Evolutionary conservation across 2,329 filamentous ascomycete genomes (phyloP), one percentile per base, ranked within the genome.

Genomic region (Neofusicoccum sp.): DNA sequence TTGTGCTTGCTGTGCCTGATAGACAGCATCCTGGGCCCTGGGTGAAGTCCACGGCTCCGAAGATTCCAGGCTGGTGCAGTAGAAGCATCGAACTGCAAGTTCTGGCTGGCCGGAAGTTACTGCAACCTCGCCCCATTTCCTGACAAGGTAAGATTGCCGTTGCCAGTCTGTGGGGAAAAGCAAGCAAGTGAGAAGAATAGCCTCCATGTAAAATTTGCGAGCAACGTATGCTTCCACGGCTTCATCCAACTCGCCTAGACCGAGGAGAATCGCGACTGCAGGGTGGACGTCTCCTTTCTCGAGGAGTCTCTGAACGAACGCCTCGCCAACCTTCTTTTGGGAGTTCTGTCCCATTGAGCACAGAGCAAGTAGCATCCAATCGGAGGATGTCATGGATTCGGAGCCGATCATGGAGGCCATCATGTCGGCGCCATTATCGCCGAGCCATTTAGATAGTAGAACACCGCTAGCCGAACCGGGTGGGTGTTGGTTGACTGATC

Each of bases 181-280:
- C 11, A 97, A 80, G 68, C 91, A 96, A 0, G 92, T 90, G 65
- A 99, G 82, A 12, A 99, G 84, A 33, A 98, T 82, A 2, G 95
- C 93, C 76, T 99, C 95, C 88, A 99, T 90, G 72, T 89, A 96
- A 69, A 88, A 88, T 73, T 89, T 91, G 65, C 95, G 91, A 9
- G 93, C 96, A 33, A 96, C 86, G 69, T 99, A 99, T 31, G 97
- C 89, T 74, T 99, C 95, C 62, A 99, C 93, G 0, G 95, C 95
- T 72, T 99, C 93, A 65, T 96, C 93, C 67, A 90, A 82, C 70
- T 98, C 93, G 2, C 93, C 93, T 75, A 99, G 86, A 12, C 93
- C 92, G 34, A 99, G 86, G 74, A 99, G 86, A 64, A 98, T 93
- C 0, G 93, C 93, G 16, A 92, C 93, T 4, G 95, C 92, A 0